Percentiles rank a stretch among this genome's conserved stretches.
Evolutionary conservation across 345 rosid species (phyloP).

Genomic region (Euclidium syriacum): DNA sequence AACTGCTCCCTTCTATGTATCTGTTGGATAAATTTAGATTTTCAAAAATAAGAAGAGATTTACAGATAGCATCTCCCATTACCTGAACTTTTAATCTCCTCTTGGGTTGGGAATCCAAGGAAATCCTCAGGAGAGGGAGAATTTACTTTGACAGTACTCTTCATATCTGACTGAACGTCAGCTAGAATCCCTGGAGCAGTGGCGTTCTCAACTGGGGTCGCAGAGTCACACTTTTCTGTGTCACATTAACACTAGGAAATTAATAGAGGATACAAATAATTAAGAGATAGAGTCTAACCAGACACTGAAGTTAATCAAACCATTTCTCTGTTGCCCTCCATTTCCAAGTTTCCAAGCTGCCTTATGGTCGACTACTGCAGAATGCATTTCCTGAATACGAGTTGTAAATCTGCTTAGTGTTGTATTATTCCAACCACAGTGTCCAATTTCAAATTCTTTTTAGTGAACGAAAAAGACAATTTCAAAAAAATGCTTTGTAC

Average conservation of each 20-base stretch:
- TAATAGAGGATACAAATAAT: conserved; percentile 4
- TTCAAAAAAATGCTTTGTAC: conserved; percentile 2
- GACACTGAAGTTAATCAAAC: conserved; percentile 30
- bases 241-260: conserved; percentile 18
- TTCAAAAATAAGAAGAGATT: not conserved
- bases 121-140: conserved; percentile 55
- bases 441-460: conserved; percentile 4
- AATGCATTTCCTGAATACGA: conserved; percentile 43
- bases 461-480: not conserved
- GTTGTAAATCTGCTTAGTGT: conserved; percentile 19
- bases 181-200: conserved; percentile 30
- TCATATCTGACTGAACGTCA: conserved; percentile 30
- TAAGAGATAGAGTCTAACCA: conserved; percentile 9
- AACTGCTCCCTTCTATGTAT: not conserved
- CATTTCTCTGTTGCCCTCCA: conserved; percentile 38
- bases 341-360: conserved; percentile 44
- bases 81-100: conserved; percentile 59
- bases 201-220: conserved; percentile 30
- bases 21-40: not conserved
- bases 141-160: conserved; percentile 36
- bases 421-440: conserved; percentile 7
- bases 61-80: conserved; percentile 3
- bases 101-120: conserved; percentile 67
- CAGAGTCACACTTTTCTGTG: conserved; percentile 43
- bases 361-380: conserved; percentile 37